Evolutionary conservation across 805 yeast species (phyloP), one percentile per base, ranked within the genome.

Genomic region (Myxozyma melibiosi): DNA sequence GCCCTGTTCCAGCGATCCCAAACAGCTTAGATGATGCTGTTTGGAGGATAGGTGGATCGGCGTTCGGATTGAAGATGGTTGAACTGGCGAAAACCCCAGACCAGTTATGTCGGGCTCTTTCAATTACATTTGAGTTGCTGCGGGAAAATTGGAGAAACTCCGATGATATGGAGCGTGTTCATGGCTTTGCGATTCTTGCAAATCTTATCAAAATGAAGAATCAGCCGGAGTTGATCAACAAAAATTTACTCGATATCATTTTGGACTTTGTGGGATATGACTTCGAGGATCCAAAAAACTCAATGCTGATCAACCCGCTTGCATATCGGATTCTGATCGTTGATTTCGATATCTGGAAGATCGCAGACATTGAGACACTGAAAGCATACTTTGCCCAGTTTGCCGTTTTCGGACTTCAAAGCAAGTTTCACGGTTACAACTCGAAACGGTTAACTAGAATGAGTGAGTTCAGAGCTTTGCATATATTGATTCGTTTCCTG

Each of bases 321-420:
- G 86, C 85, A 0, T 90, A 85, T 66, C 76, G 81, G 34, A 70
- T 76, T 1, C 68, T 89, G 42, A 75, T 87, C 37, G 75, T 84
- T 18, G 90, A 88, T 59, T 77, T 86, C 59, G 86, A 83, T 53
- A 73, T 82, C 20, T 85, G 88, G 82, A 75, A 75, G 53, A 71
- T 62, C 1, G 67, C 68, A 1, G 70, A 68, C 18, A 64, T 72
- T 2, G 83, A 80, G 38, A 75, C 84, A 0, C 73, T 84, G 51
- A 73, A 80, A 46, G 79, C 78, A 52, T 69, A 86, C 4, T 68
- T 85, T 3, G 79, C 78, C 58, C 92, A 86, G 61, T 74, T 86
- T 45, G 77, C 80, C 1, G 80, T 79, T 0, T 76, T 88, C 53
- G 61, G 64, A 9, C 71, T 82, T 2, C 76, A 77, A 37, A 82